Conservation (phyloP, 805 yeast species). For the Yarrowia sp. region DNA sequence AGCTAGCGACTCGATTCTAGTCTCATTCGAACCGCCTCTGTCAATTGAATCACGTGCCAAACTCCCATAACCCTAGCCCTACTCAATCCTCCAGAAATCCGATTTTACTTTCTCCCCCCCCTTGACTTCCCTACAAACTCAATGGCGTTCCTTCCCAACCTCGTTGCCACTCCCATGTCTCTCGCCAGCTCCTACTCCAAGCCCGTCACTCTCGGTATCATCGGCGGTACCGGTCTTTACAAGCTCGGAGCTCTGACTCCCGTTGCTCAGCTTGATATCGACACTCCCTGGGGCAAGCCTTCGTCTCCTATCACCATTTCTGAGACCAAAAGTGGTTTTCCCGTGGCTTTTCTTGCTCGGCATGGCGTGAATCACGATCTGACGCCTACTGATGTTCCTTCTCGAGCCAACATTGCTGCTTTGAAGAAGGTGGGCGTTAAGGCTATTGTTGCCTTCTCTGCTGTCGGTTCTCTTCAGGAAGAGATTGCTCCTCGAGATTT, state of each 20-base stretch:
- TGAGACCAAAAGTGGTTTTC: conserved; percentile 70
- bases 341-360: conserved; percentile 90
- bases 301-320: conserved; percentile 91
- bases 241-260: conserved; percentile 77
- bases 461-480: conserved; percentile 91
- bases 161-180: conserved; percentile 23
- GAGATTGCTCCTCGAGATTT: conserved; percentile 93
- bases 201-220: conserved; percentile 78
- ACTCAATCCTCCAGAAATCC: not conserved
- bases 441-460: conserved; percentile 87
- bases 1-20: too few relatives aligned
- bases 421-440: conserved; percentile 82
- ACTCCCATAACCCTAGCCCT: not conserved
- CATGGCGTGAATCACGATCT: conserved; percentile 90
- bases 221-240: conserved; percentile 98
- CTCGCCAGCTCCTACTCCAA: conserved; percentile 38
- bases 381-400: conserved; percentile 89
- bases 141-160: conserved; percentile 24
- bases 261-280: conserved; percentile 74
- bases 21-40: too few relatives aligned
- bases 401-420: conserved; percentile 93
- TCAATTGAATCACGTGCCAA: not conserved
- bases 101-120: not conserved
- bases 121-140: not conserved
- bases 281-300: conserved; percentile 98